Percentiles rank a stretch among this genome's conserved stretches.
Conservation (phyloP, 768 basidiomycete species). For the Amanita muscaria region DNA sequence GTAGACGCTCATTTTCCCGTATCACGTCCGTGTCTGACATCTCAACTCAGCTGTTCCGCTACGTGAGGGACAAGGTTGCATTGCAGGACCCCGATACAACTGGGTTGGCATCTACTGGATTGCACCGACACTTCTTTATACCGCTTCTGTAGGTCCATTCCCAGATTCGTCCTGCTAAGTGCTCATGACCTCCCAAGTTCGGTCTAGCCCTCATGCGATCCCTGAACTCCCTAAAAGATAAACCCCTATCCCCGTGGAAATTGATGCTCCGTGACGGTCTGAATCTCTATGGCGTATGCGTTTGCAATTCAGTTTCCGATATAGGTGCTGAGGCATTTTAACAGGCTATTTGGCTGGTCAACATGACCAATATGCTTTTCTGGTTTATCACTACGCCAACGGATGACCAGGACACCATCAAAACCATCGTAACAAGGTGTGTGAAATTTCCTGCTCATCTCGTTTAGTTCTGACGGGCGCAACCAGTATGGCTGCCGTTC, state of each 20-base stretch:
- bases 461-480: background rate
- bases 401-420: conserved; percentile 53
- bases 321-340: conserved; percentile 7
- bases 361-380: conserved; percentile 78
- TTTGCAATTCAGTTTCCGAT: background rate
- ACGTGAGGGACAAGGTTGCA: conserved; percentile 70
- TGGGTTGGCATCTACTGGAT: conserved; percentile 89
- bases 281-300: conserved; percentile 67
- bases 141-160: conserved; percentile 43
- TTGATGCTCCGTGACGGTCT: conserved; percentile 86
- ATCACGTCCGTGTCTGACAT: conserved; percentile 5
- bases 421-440: conserved; percentile 68
- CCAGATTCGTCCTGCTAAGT: background rate
- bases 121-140: conserved; percentile 64
- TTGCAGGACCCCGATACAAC: conserved; percentile 69
- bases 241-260: conserved; percentile 64
- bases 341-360: conserved; percentile 69
- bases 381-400: conserved; percentile 78
- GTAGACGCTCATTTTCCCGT: conserved; percentile 15
- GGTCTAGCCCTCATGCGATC: conserved; percentile 54
- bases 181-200: conserved; percentile 29
- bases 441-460: background rate
- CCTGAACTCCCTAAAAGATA: conserved; percentile 44
- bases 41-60: conserved; percentile 53
- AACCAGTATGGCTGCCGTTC: conserved; percentile 72